Base-by-base conservation (phyloP, 116 monocot genomes). In the Trichopus zeylanicus region DNA sequence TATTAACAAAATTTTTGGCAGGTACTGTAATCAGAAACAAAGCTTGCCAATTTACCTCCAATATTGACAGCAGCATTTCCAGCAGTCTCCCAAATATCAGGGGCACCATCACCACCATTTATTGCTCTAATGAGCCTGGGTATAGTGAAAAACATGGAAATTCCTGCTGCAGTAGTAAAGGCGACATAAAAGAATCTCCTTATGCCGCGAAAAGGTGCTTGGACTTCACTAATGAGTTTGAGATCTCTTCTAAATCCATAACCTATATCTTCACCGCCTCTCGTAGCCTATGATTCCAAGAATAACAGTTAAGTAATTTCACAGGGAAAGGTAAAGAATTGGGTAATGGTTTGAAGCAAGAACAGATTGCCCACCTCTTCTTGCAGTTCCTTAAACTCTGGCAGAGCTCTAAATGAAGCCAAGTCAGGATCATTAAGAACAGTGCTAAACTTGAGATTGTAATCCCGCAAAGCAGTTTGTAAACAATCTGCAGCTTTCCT, bases 131-230 rank as follows among this genome's bases (percentile, higher is more conserved):
- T 57, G 31, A 97, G 82, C 72, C 97, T 84, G 22, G 97, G 97
- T 63, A 91, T 34, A 26, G 84, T 97, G 55, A 97, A 91, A 37
- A 97, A 80, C n/a, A 60, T 70, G 21, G 97, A 87, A 67, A 97
- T 97, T 51, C 97, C 97, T 55, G 97, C 97, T 54, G 91, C 97
- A 26, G 79, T 84, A 47, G 81, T 65, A 60, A 97, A 63, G 56
- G 97, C 97, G 21, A 91, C 79, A 75, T 97, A 97, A 58, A 97
- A 97, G 77, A 97, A 97, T 75, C 87, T 91, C 67, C 97, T 78
- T 52, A 97, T 82, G 60, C 97, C 91, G 61, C 97, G 90, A 82
- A 97, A 97, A 72, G 97, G 97, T 64, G 97, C 90, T 68, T 87
- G 91, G 60, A 97, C 97, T 78, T 97, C 97, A 77, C 97, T 87